Evolutionary conservation across 1,284 basidiomycete genomes (phyloP), one percentile per base, ranked within the genome.

Genomic region (Cryptococcus wingfieldii): DNA sequence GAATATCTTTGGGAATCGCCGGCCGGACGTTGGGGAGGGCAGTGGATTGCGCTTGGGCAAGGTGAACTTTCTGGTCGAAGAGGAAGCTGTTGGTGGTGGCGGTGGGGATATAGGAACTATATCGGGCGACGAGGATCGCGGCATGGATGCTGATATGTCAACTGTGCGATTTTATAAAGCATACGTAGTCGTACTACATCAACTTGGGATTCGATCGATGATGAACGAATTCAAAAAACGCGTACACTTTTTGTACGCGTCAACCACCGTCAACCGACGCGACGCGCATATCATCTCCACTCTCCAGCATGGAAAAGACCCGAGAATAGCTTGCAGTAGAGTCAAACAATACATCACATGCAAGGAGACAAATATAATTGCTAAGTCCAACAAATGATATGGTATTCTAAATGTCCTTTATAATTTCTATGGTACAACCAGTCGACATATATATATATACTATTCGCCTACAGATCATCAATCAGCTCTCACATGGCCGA

Each of bases 51-150:
- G 31, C 25, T 27, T 18, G 31, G 45, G 27, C 12, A 47, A 39
- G 34, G 25, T 46, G 51, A 18, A 13, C 8, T 53, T 53, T 14
- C 25, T 10, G 25, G 14, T 19, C 25, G 37, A 2, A 34, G 28
- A n/a, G 43, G 31, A 44, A 37, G 31, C 23, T n/a, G 50, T 18
- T 18, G 41, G 31, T 4, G 49, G 14, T 27, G 56, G 47, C 1
- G 68, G 68, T 18, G 69, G 68, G 5, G 69, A 70, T 47, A 73
- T 68, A 18, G 66, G 56, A 4, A 71, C 59, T 48, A 72, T 68
- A 57, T 68, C 68, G 52, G 67, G 70, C 1, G 69, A 73, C 0
- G 71, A 71, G 7, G 59, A 56, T 1, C 69, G 69, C 1, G 68
- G 53, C 3, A 70, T 56, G 5, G 69, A 65, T 1, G 55, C 60